A percentile compares a stretch with the other conserved stretches of the same genome.
phyloP scores from a whole-genome alignment of 2,329 filamentous ascomycete genomes.

The Neopestalotiopsis sp. region DNA sequence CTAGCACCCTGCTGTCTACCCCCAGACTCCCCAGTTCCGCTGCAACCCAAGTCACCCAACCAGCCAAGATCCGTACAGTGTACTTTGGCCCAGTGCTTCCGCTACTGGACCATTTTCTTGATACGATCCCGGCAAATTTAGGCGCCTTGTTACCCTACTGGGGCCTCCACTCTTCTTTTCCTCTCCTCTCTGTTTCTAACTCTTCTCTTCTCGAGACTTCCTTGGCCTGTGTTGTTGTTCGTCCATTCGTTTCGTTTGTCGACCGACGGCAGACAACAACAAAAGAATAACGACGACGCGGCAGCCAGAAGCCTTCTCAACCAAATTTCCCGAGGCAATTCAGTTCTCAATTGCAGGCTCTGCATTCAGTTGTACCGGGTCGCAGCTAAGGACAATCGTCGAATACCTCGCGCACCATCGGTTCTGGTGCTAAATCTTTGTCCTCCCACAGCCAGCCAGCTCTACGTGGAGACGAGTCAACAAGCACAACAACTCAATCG shows the following conservation, averaged over 20 bases:
- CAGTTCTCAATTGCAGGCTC: background rate
- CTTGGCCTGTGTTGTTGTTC: slow-evolving; percentile 4
- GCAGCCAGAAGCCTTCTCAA: background rate
- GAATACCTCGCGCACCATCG: background rate
- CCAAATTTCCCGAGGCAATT: background rate
- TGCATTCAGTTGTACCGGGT: background rate
- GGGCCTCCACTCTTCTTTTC: background rate
- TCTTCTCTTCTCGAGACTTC: slow-evolving; percentile 14
- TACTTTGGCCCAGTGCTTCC: slow-evolving; percentile 2
- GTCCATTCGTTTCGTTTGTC: background rate
- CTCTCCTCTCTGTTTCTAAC: background rate
- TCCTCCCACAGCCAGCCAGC: background rate
- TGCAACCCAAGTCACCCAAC: background rate
- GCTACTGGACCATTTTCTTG: background rate
- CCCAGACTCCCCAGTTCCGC: background rate
- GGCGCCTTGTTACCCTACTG: slow-evolving; percentile 15
- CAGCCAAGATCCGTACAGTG: slow-evolving; percentile 1
- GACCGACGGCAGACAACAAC: slow-evolving; percentile 2
- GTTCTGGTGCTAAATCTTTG: background rate
- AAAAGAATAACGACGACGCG: background rate
- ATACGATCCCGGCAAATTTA: slow-evolving; percentile 15
- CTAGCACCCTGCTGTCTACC: background rate
- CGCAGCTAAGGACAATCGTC: background rate
- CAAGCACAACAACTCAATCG: background rate
- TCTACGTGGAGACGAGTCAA: background rate